Evolutionary conservation across 768 basidiomycete species (phyloP).

Genomic region (Boletales sp.): DNA sequence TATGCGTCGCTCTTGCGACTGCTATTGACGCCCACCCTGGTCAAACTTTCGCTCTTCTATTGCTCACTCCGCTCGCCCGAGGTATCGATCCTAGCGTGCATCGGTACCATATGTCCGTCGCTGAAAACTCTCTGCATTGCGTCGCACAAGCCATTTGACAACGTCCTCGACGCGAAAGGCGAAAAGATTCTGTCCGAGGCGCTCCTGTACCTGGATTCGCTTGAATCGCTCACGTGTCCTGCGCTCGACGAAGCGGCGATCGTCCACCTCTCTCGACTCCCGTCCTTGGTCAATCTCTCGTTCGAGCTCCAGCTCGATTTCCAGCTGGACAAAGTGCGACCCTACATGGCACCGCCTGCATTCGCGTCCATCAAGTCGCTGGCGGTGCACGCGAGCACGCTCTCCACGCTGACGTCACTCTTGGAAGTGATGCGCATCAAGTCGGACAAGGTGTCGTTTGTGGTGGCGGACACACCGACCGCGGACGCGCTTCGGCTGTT

Average conservation of each 20-base stretch:
- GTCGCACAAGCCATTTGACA: neutral
- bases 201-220: slow-evolving; percentile 13
- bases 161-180: slow-evolving; percentile 8
- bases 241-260: slow-evolving; percentile 20
- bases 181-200: slow-evolving; percentile 20
- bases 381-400: slow-evolving; percentile 3
- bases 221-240: slow-evolving; percentile 16
- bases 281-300: slow-evolving; percentile 11
- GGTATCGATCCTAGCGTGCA: slow-evolving; percentile 17
- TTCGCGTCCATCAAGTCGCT: slow-evolving; percentile 14
- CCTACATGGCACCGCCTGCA: slow-evolving; percentile 9
- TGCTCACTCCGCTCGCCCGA: slow-evolving; percentile 13
- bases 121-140: slow-evolving; percentile 12
- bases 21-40: slow-evolving; percentile 22
- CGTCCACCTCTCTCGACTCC: slow-evolving; percentile 21
- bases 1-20: slow-evolving; percentile 18
- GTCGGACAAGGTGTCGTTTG: slow-evolving; percentile 14
- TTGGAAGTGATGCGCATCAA: slow-evolving; percentile 16
- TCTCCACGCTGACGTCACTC: slow-evolving; percentile 18
- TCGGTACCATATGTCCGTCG: slow-evolving; percentile 19
- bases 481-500: slow-evolving; percentile 19
- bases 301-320: slow-evolving; percentile 14
- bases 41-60: slow-evolving; percentile 7
- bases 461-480: slow-evolving; percentile 8
- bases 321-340: slow-evolving; percentile 11